Conservation (phyloP, 768 basidiomycete species). For the Royoungia palumana region DNA sequence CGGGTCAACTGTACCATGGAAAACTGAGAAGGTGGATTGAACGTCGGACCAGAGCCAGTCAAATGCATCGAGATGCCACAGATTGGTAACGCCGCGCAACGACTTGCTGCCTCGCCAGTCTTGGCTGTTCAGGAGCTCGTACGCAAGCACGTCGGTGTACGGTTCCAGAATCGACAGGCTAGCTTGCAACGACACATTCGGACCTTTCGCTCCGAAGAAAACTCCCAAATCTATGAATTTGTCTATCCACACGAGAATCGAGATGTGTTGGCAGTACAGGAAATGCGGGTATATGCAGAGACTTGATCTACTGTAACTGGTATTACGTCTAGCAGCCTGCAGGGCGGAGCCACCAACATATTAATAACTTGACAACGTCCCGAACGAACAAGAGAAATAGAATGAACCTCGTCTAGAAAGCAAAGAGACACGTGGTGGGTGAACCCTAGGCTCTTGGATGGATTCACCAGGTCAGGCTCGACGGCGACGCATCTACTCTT, state of each 20-base stretch:
- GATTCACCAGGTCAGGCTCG: no score
- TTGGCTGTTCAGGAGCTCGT: no score
- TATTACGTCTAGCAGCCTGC: not conserved
- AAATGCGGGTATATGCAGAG: not conserved
- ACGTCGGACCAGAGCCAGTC: not conserved
- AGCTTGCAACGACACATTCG: no score
- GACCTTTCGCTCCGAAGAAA: not conserved
- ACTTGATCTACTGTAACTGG: not conserved
- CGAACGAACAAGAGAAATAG: not conserved
- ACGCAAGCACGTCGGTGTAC: no score
- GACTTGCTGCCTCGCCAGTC: no score
- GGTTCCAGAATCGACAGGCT: no score
- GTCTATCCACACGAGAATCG: not conserved
- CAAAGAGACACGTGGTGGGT: not conserved
- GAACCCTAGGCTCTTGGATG: not conserved
- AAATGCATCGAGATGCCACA: not conserved
- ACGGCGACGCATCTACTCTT: not conserved
- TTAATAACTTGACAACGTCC: not conserved
- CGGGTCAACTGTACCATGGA: constrained; percentile 3
- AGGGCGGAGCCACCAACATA: not conserved
- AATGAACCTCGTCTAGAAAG: not conserved
- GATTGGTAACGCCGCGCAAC: no score
- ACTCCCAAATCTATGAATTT: not conserved
- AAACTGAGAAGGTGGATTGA: not conserved
- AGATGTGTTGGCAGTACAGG: not conserved